Conservation (phyloP, 2,329 filamentous ascomycete species). For the Colletotrichum spinosum region DNA sequence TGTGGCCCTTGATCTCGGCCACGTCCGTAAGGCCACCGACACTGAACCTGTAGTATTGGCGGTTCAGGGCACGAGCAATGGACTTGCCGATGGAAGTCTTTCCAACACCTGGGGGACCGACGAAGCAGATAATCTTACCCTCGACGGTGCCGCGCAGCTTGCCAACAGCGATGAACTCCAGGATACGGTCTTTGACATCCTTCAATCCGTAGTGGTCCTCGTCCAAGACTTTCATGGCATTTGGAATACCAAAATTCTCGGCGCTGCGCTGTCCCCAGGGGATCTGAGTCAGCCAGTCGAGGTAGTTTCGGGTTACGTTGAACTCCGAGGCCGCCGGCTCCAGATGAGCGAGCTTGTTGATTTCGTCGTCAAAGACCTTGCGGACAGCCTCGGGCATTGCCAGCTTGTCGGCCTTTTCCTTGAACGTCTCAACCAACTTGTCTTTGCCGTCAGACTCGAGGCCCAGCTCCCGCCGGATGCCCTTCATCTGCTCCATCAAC, state of each 20-base stretch:
- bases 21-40: conserved; percentile 97
- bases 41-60: conserved; percentile 98
- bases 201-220: conserved; percentile 98
- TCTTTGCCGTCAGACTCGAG: conserved; percentile 99
- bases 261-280: conserved; percentile 96
- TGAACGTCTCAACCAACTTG: conserved; percentile 97
- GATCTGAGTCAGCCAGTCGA: conserved; percentile 98
- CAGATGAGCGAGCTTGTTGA: conserved; percentile 95
- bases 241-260: conserved; percentile 95
- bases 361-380: conserved; percentile 97
- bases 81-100: conserved; percentile 99
- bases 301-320: conserved; percentile 97
- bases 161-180: conserved; percentile 98
- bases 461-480: conserved; percentile 92
- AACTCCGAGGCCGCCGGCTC: conserved; percentile 98
- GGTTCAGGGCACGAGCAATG: conserved; percentile 91
- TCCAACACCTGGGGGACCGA: conserved; percentile 95
- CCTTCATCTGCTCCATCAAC: conserved; percentile 99
- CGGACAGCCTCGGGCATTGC: conserved; percentile 97
- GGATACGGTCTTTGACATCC: conserved; percentile 97
- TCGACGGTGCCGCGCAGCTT: conserved; percentile 97
- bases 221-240: conserved; percentile 90
- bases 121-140: conserved; percentile 97
- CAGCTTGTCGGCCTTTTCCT: conserved; percentile 91
- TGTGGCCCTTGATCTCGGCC: conserved; percentile 97